phyloP scores from a whole-genome alignment of 2,329 filamentous ascomycete genomes.

The Elsinoe arachidis region DNA sequence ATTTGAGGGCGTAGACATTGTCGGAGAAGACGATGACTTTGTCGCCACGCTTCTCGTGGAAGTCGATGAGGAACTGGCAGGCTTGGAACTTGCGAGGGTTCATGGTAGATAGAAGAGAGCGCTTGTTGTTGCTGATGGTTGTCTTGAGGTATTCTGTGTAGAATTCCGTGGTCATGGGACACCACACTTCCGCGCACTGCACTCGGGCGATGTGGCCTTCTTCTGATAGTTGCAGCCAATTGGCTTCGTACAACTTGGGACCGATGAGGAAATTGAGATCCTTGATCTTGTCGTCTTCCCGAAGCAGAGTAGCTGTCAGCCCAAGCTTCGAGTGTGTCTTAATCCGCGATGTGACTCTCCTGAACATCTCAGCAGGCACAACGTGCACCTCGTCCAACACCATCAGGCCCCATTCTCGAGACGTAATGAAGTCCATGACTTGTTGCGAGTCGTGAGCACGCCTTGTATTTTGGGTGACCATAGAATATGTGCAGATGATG shows the following conservation, averaged over 20 bases:
- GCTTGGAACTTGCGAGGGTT: conserved; percentile 96
- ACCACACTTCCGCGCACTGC: conserved; percentile 98
- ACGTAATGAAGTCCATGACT: conserved; percentile 91
- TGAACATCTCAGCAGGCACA: conserved; percentile 91
- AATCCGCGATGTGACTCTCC: conserved; percentile 85
- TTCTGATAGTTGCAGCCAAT: conserved; percentile 97
- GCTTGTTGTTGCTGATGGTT: conserved; percentile 52
- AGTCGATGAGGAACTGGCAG: conserved; percentile 96
- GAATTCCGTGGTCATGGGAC: conserved; percentile 97
- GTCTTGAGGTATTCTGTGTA: conserved; percentile 82
- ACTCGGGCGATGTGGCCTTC: conserved; percentile 95
- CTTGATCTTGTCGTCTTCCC: conserved; percentile 97
- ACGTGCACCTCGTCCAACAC: conserved; percentile 97
- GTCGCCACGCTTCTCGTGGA: conserved; percentile 87
- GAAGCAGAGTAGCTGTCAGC: conserved; percentile 81
- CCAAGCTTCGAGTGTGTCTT: conserved; percentile 94
- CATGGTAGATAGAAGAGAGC: conserved; percentile 79
- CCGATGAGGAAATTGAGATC: conserved; percentile 97
- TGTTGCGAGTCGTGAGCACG: conserved; percentile 88
- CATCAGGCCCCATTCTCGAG: conserved; percentile 93
- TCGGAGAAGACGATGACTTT: conserved; percentile 98
- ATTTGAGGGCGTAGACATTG: conserved; percentile 84
- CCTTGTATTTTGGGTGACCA: conserved; percentile 88
- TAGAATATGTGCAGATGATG: conserved; percentile 95
- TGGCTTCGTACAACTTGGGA: conserved; percentile 94